phyloP scores from a whole-genome alignment of 306 rosid genomes.

The Castanea crenata region DNA sequence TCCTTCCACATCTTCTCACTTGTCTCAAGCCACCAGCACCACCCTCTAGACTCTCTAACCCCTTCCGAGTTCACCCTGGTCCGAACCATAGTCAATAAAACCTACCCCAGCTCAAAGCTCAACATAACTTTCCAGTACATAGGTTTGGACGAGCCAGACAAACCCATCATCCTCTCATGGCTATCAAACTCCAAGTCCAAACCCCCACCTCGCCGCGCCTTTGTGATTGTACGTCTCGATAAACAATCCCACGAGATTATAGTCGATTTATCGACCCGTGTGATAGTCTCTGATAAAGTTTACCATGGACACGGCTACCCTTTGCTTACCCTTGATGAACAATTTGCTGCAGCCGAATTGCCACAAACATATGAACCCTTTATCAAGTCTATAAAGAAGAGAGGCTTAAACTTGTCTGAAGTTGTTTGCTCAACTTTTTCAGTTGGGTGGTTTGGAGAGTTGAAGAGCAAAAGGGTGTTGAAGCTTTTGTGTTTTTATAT shows the following conservation, averaged over 20 bases:
- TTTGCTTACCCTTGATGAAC: background rate
- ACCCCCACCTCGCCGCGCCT: background rate
- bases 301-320: background rate
- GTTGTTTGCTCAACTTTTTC: conserved; percentile 27
- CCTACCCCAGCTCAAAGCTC: background rate
- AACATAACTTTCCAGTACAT: background rate
- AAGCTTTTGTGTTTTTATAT: conserved; percentile 25
- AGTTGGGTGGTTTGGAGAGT: conserved; percentile 41
- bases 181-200: background rate
- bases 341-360: conserved; percentile 7
- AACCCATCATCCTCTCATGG: background rate
- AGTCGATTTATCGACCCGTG: background rate
- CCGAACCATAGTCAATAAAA: background rate
- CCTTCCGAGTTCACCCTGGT: background rate
- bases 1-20: background rate
- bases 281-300: background rate
- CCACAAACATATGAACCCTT: conserved; percentile 26
- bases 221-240: background rate
- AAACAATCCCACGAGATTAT: background rate
- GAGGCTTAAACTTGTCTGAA: conserved; percentile 31
- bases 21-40: background rate
- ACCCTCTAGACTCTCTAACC: conserved; percentile 1
- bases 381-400: conserved; percentile 18
- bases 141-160: conserved; percentile 4
- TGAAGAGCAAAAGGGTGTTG: conserved; percentile 2